Percentiles rank a stretch among this genome's conserved stretches.
Conservation (phyloP, 129 eudicot species). For the Flaveria brownii region DNA sequence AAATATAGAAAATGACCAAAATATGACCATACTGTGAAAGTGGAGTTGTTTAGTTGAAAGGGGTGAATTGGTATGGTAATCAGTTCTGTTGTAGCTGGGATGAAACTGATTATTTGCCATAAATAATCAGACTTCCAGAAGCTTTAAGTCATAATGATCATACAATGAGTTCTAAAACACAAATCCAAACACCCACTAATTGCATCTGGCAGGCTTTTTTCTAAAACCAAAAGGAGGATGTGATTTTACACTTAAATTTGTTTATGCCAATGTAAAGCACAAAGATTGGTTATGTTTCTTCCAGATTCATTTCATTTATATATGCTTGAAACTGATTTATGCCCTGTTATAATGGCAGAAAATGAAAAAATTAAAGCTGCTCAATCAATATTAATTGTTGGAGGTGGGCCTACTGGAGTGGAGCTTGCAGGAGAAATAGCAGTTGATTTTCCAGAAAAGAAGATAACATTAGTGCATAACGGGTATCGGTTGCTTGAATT, state of each 20-base stretch:
- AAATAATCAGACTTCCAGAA: no score
- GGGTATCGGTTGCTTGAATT: slow-evolving; percentile 77
- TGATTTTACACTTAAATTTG: no score
- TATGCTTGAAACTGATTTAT: slow-evolving; percentile 3
- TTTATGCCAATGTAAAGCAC: no score
- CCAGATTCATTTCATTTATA: no score
- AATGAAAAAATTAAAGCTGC: slow-evolving; percentile 70
- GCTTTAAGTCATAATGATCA: background rate
- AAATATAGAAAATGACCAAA: background rate
- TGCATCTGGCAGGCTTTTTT: background rate
- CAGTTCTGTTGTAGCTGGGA: background rate
- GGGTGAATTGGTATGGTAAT: background rate
- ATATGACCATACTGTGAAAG: background rate
- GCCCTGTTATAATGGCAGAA: slow-evolving; percentile 46
- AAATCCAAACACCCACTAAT: background rate
- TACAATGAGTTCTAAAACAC: background rate
- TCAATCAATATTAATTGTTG: slow-evolving; percentile 65
- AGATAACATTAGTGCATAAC: slow-evolving; percentile 62
- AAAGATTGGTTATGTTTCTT: no score
- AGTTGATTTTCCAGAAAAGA: slow-evolving; percentile 66
- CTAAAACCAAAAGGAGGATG: no score
- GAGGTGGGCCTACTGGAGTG: slow-evolving; percentile 94
- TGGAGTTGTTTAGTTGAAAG: background rate
- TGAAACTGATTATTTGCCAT: background rate
- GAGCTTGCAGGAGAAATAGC: slow-evolving; percentile 91